Conservation (phyloP, 2,329 filamentous ascomycete genomes). For the Cryphonectria nitschkei region DNA sequence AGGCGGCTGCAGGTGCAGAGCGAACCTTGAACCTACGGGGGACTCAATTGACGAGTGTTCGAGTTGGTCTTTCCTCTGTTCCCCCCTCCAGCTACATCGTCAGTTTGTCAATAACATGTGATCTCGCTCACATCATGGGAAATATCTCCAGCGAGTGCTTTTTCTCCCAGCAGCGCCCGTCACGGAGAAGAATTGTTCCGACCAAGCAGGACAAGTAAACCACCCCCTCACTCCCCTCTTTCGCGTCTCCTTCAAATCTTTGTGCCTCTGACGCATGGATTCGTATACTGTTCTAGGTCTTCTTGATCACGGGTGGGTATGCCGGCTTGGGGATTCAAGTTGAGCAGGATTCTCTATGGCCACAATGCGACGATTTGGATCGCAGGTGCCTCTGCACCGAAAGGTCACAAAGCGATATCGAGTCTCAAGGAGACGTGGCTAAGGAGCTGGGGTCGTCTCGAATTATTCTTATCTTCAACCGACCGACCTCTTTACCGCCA, state of each 20-base stretch:
- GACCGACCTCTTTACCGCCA: constrained; percentile 18
- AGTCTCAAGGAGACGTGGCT: background rate
- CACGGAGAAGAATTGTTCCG: constrained; percentile 35
- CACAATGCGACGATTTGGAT: constrained; percentile 54
- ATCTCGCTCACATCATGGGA: constrained; percentile 30
- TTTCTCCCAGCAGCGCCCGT: constrained; percentile 31
- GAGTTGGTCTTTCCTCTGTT: background rate
- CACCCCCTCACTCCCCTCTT: background rate
- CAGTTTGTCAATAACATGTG: background rate
- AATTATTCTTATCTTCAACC: constrained; percentile 16
- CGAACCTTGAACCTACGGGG: background rate
- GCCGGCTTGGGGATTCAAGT: constrained; percentile 47
- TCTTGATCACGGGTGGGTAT: constrained; percentile 46
- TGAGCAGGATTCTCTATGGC: constrained; percentile 52
- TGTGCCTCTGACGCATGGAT: background rate
- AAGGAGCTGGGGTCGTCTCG: constrained; percentile 1
- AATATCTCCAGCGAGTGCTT: constrained; percentile 34
- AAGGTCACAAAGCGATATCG: constrained; percentile 7
- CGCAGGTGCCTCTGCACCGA: constrained; percentile 41
- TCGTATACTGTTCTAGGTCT: constrained; percentile 10
- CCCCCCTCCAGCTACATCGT: background rate
- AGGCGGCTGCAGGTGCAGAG: too few relatives aligned
- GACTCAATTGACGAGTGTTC: background rate
- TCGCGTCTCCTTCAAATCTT: too few relatives aligned
- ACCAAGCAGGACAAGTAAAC: constrained; percentile 33